phyloP scores from a whole-genome alignment of 169 alveolate genomes.

The Plasmodium malariae region DNA sequence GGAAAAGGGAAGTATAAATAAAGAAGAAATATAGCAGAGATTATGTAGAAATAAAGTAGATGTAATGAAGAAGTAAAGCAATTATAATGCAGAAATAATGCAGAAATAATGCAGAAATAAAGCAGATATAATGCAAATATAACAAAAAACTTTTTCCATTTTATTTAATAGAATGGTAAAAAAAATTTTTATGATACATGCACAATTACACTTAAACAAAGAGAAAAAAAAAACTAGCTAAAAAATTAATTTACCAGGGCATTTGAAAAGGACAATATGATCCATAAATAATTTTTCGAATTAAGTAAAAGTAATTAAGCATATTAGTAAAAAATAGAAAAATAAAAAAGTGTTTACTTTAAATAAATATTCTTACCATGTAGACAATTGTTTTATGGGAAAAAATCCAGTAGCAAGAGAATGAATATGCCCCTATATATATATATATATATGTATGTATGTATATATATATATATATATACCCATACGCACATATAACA shows the following conservation, averaged over 20 bases:
- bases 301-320: neutral
- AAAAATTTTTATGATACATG: neutral
- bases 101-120: no score
- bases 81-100: no score
- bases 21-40: no score
- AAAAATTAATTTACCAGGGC: neutral
- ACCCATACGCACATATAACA: neutral
- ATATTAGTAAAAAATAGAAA: neutral
- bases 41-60: no score
- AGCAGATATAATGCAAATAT: no score
- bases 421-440: no score
- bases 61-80: no score
- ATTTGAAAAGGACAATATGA: neutral
- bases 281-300: no score
- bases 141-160: neutral
- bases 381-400: neutral
- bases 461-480: no score
- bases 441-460: no score
- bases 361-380: neutral
- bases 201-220: neutral
- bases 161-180: neutral
- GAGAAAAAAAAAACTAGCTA: neutral
- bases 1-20: constrained; percentile 31
- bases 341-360: neutral
- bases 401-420: no score